These are phyloP conservation scores for Alternaria longipes DNA, from an alignment of 2,329 filamentous ascomycete genomes.

Conservation along the genomic window DNA sequence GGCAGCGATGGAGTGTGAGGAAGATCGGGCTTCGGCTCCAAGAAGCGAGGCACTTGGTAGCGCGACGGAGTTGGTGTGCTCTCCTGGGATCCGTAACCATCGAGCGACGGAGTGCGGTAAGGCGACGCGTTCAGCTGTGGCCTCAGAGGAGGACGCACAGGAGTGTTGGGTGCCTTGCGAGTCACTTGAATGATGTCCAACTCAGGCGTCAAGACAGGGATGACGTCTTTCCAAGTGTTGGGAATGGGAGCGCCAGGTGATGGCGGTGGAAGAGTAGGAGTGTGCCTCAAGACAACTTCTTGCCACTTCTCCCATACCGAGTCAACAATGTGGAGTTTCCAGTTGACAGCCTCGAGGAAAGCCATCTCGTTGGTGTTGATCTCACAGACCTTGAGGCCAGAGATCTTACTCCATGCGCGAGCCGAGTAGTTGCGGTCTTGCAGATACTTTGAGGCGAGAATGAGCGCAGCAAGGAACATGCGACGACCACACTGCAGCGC, in stretches of 20 bases:
- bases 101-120: conserved; percentile 34
- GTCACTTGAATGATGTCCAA: conserved; percentile 59
- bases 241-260: conserved; percentile 50
- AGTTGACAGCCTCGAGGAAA: conserved; percentile 88
- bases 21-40: conserved; percentile 62
- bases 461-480: conserved; percentile 95
- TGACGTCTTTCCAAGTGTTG: conserved; percentile 59
- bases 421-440: conserved; percentile 98
- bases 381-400: conserved; percentile 88
- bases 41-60: conserved; percentile 56
- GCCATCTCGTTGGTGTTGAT: conserved; percentile 97
- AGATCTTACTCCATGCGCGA: conserved; percentile 98
- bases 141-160: conserved; percentile 36
- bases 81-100: conserved; percentile 50
- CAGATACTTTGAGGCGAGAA: conserved; percentile 95
- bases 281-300: conserved; percentile 87
- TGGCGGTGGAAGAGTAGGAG: conserved; percentile 64
- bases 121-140: conserved; percentile 35
- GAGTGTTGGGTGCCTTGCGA: conserved; percentile 44
- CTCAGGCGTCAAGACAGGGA: conserved; percentile 66
- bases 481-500: conserved; percentile 94
- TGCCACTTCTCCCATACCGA: conserved; percentile 92
- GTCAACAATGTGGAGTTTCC: conserved; percentile 94
- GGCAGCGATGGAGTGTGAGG: conserved; percentile 66
- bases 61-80: conserved; percentile 55